A percentile compares a stretch with the other conserved stretches of the same genome.
Evolutionary conservation across 2,329 filamentous ascomycete genomes (phyloP).

Genomic region (Colletotrichum orbiculare): DNA sequence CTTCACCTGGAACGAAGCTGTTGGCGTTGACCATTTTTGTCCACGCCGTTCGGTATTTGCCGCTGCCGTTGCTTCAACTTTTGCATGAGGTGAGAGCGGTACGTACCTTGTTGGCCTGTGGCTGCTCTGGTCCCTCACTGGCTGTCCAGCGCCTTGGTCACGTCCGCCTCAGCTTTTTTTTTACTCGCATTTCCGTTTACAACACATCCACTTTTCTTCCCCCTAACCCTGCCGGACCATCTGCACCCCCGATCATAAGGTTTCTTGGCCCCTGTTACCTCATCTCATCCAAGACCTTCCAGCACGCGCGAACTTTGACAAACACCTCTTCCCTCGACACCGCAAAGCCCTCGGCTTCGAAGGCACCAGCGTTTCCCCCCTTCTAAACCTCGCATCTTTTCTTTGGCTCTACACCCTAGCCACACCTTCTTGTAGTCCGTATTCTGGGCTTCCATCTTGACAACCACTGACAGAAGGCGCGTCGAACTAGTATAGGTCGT

Average conservation of each 20-base stretch:
- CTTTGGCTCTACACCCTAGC: constrained; percentile 1
- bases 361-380: constrained; percentile 27
- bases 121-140: constrained; percentile 18
- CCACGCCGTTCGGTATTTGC: constrained; percentile 4
- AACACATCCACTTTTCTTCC: constrained; percentile 10
- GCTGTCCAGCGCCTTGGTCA: constrained; percentile 32
- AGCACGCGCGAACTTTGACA: constrained; percentile 35
- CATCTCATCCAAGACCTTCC: constrained; percentile 34
- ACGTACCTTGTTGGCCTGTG: constrained; percentile 31
- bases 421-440: neutral
- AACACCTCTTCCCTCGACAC: constrained; percentile 28
- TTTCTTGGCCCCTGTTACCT: constrained; percentile 38
- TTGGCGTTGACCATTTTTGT: neutral
- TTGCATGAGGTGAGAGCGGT: constrained; percentile 1
- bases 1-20: no score
- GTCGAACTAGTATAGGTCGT: constrained; percentile 16
- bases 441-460: constrained; percentile 11
- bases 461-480: constrained; percentile 28
- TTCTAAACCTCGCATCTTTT: neutral
- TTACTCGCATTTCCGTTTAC: constrained; percentile 8
- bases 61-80: constrained; percentile 4
- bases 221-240: constrained; percentile 36
- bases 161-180: constrained; percentile 28
- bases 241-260: constrained; percentile 36
- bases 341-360: constrained; percentile 26